Base-by-base conservation (phyloP, 108 stramenopile species). In the Skeletonema potamos region DNA sequence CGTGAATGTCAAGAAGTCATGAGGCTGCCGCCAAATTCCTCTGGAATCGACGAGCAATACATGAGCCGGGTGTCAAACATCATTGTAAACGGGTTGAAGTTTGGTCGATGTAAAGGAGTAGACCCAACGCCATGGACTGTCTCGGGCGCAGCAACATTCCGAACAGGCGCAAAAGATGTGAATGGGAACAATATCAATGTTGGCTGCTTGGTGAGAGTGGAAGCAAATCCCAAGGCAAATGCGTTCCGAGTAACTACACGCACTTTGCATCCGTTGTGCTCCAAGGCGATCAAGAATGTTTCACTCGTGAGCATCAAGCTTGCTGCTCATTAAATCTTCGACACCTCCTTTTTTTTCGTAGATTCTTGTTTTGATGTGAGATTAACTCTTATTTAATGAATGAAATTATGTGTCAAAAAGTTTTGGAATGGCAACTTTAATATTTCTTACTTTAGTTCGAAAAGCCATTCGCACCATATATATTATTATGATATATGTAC, bases 1-100 rank as follows among this genome's bases (percentile, higher is more conserved):
- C 76, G 93, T 37, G 94, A 97, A 83, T 92, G 89, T 66, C 96
- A 97, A 71, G 93, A 94, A 84, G 88, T 97, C 44, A 87, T 97
- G 63, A 90, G 92, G 68, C 85, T 91, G n/a, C 90, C 91, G 22
- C 83, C 92, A 1, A 84, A 79, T 37, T 82, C 91, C 20, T 85
- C 85, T 28, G 67, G 60, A 56, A 92, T 94, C 18, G 92, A 94
- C 61, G 88, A 93, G 63, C 88, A 85, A 34, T 92, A 92, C 72
- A 94, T 95, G 92, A 82, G 86, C 41, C 83, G 91, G 26, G 92
- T 95, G 62, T 70, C 89, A 22, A 66, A 82, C 13, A 88, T 96
- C 44, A 79, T 95, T 69, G 90, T 91, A n/a, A 83, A 90, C 37
- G 92, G 92, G 22, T 80, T 96, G 58, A 93, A 93, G 68, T 93